phyloP scores from a whole-genome alignment of 192 early-diverging fungal genomes.

The Entomortierella parvispora region DNA sequence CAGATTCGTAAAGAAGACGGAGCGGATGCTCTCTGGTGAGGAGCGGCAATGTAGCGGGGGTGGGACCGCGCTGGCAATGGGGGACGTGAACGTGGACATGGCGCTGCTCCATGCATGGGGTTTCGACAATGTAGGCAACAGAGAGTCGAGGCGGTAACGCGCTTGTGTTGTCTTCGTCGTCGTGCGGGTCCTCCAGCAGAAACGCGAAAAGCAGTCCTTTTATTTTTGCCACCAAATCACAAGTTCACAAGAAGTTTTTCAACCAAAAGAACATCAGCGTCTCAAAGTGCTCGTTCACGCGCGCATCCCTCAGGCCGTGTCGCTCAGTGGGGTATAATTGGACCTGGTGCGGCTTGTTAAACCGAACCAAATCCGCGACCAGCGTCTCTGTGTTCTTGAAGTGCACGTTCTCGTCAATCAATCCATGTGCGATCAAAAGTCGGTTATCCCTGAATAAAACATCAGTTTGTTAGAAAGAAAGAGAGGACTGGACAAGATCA shows the following conservation, averaged over 20 bases:
- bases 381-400: conserved; percentile 69
- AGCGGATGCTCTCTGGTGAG: not conserved
- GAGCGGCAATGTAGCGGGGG: not conserved
- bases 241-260: conserved; percentile 66
- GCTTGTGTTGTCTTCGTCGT: too few relatives aligned
- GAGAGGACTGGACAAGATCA: too few relatives aligned
- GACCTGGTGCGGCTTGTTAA: conserved; percentile 67
- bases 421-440: conserved; percentile 75
- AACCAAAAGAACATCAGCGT: conserved; percentile 74
- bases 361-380: conserved; percentile 60
- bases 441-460: conserved; percentile 59
- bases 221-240: conserved; percentile 14
- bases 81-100: not conserved
- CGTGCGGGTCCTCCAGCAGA: too few relatives aligned
- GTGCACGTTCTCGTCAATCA: conserved; percentile 85
- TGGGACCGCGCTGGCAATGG: not conserved
- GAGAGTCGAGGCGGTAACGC: too few relatives aligned
- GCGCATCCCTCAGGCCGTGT: conserved; percentile 72
- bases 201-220: not conserved
- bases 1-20: not conserved
- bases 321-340: conserved; percentile 81
- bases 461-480: conserved; percentile 2
- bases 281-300: conserved; percentile 82
- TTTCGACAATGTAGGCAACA: too few relatives aligned
- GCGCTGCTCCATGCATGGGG: too few relatives aligned